A percentile compares a stretch with the other conserved stretches of the same genome.
These are phyloP conservation scores for Exidia glandulosa DNA, from an alignment of 768 basidiomycete genomes.

Conservation along the genomic window DNA sequence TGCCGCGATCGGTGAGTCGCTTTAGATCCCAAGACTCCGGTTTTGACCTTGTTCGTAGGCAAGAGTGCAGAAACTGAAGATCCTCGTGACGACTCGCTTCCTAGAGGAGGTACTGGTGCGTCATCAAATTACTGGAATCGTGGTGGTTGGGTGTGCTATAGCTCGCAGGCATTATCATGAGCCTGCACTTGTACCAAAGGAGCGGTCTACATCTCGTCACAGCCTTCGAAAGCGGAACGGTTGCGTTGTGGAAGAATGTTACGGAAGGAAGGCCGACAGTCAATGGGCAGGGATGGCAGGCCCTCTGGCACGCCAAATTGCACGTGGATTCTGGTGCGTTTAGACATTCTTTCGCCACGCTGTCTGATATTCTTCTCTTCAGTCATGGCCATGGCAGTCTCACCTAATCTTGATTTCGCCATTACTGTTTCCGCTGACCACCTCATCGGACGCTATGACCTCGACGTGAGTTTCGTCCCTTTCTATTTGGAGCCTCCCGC, in stretches of 20 bases:
- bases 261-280: slow-evolving; percentile 38
- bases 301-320: slow-evolving; percentile 51
- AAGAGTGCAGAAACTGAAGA: too few relatives aligned
- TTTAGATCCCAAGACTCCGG: too few relatives aligned
- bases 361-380: neutral
- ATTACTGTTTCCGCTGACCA: slow-evolving; percentile 84
- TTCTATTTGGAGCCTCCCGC: neutral
- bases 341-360: neutral
- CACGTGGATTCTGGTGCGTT: slow-evolving; percentile 64
- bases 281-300: slow-evolving; percentile 65
- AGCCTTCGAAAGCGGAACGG: slow-evolving; percentile 82
- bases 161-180: slow-evolving; percentile 75
- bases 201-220: slow-evolving; percentile 49
- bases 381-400: slow-evolving; percentile 85
- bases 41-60: too few relatives aligned
- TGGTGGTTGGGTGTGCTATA: neutral
- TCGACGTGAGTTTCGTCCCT: slow-evolving; percentile 27
- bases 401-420: slow-evolving; percentile 45
- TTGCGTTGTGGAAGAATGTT: slow-evolving; percentile 44
- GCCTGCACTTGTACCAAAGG: slow-evolving; percentile 50
- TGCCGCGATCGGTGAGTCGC: slow-evolving; percentile 67
- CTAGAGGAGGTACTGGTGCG: neutral
- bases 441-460: slow-evolving; percentile 52
- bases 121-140: neutral
- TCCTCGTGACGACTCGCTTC: too few relatives aligned